A percentile compares a stretch with the other conserved stretches of the same genome.
These are phyloP conservation scores for Penicillium psychrosexuale DNA, from an alignment of 2,329 filamentous ascomycete species.

Conservation along the genomic window DNA sequence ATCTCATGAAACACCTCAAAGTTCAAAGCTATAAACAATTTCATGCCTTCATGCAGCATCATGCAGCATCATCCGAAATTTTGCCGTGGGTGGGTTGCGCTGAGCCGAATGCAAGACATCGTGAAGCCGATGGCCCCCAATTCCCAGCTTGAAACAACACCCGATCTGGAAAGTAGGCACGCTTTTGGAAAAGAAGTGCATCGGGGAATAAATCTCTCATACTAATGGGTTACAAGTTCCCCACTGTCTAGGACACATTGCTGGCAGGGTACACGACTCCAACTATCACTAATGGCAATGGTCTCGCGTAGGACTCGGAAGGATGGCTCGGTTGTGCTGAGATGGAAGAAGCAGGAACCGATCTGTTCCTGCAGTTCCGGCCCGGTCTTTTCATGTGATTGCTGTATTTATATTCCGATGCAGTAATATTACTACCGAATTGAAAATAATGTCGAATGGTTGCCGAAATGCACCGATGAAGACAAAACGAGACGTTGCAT, in stretches of 20 bases:
- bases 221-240: neutral
- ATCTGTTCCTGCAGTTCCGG: neutral
- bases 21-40: neutral
- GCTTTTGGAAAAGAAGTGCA: neutral
- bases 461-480: neutral
- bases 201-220: neutral
- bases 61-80: neutral
- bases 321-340: neutral
- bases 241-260: neutral
- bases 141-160: neutral
- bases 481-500: neutral
- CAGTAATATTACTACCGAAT: neutral
- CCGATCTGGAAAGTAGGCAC: neutral
- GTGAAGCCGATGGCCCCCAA: neutral
- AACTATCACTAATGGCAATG: neutral
- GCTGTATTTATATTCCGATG: too few species aligned
- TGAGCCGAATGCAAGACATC: neutral
- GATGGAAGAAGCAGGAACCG: neutral
- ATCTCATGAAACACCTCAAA: neutral
- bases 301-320: neutral
- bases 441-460: neutral
- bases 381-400: neutral
- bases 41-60: neutral
- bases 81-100: neutral
- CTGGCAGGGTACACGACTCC: neutral